Percentiles rank a stretch among this genome's conserved stretches.
These are phyloP conservation scores for Xerocomellus dryophilus DNA, from an alignment of 768 basidiomycete species.

Conservation along the genomic window DNA sequence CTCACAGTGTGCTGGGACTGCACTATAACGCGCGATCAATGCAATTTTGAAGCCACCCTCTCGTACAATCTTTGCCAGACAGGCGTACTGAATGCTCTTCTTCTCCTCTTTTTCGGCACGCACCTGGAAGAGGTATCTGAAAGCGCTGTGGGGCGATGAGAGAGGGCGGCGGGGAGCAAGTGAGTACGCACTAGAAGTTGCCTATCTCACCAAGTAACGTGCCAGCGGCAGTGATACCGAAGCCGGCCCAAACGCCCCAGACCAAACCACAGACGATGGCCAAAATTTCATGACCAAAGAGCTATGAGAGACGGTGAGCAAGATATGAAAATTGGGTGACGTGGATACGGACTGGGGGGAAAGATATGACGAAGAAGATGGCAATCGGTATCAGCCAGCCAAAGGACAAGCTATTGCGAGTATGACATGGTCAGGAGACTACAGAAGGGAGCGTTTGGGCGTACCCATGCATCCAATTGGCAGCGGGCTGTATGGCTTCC, in stretches of 20 bases:
- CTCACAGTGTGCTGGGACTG: constrained; percentile 84
- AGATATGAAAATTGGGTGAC: background rate
- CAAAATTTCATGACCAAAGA: constrained; percentile 92
- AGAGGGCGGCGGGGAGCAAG: background rate
- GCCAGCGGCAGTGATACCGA: constrained; percentile 80
- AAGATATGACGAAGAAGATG: constrained; percentile 79
- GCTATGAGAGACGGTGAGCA: constrained; percentile 35
- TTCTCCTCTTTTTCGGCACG: constrained; percentile 75
- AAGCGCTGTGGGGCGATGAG: constrained; percentile 51
- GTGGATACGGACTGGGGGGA: constrained; percentile 61
- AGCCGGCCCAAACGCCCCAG: constrained; percentile 86
- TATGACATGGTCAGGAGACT: background rate
- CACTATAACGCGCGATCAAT: constrained; percentile 71
- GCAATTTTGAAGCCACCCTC: constrained; percentile 89
- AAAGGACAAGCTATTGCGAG: constrained; percentile 40
- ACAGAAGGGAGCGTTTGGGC: constrained; percentile 1
- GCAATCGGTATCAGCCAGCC: constrained; percentile 82
- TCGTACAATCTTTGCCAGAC: constrained; percentile 65
- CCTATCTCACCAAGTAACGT: constrained; percentile 85
- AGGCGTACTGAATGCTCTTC: constrained; percentile 55
- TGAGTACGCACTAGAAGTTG: constrained; percentile 72
- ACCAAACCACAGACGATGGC: constrained; percentile 86
- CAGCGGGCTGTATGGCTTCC: constrained; percentile 43
- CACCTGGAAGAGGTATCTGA: constrained; percentile 73
- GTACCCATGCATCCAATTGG: constrained; percentile 44